Evolutionary conservation across 179 eudicot species (phyloP), one percentile per base, ranked within the genome.

Genomic region (Spinacia oleracea): DNA sequence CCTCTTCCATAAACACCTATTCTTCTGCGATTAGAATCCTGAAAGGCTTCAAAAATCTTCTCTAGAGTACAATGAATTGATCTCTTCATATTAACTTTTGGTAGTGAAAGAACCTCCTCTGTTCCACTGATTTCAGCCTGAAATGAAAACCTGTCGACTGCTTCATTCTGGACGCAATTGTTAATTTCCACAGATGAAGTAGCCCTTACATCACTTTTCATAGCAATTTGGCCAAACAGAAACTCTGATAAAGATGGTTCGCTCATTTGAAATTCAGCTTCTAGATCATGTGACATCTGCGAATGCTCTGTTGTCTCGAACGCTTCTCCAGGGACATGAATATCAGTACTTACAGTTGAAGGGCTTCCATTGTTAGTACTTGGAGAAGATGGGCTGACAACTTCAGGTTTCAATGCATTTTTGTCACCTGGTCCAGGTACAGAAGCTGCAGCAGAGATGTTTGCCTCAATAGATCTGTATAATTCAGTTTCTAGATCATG

Each of bases 1-100:
- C 79, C 79, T 72, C 73, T 80, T 29, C 86, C 83, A 40, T 75
- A 64, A 21, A 84, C 63, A 67, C 86, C 65, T n/a, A 80, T 74
- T 68, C 38, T 80, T 51, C 72, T 75, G 50, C 29, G 58, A 56
- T 63, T 60, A 32, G 38, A 34, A 23, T 80, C 80, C 25, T 48
- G 67, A 1, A 84, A 25, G 27, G 64, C 60, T 11, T 74, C 67
- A 5, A 80, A 23, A 45, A 84, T 70, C 21, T 50, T 63, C 8
- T 74, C 48, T 20, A 74, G 7, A 32, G 79, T 77, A 31, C 1
- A 0, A 34, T 32, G 48, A 35, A 81, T 58, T 50, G 81, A 68
- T 51, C 45, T 70, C 29, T 31, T 35, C 10, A 45, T 31, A 53
- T 53, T 12, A 38, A 67, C 82, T 55, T 80, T 56, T 53, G 69